Evolutionary conservation across 2,329 filamentous ascomycete species (phyloP).

Genomic region (Botryotinia convoluta): DNA sequence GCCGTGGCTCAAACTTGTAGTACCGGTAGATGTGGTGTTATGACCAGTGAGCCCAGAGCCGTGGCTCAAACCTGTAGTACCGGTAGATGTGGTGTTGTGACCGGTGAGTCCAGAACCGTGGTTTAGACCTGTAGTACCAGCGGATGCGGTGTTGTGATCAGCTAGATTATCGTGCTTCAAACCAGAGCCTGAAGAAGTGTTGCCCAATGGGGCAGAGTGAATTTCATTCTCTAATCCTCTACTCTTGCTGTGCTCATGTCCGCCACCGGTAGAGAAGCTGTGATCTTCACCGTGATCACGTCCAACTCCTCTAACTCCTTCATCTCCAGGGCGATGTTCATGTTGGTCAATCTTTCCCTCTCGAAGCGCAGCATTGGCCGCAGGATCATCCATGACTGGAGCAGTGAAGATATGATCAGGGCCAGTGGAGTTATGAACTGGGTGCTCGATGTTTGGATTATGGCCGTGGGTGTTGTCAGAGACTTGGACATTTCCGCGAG

Average conservation of each 20-base stretch:
- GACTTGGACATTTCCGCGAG: constrained; percentile 15
- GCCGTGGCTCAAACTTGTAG: neutral
- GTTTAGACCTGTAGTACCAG: neutral
- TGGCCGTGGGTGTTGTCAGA: neutral
- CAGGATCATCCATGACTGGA: constrained; percentile 14
- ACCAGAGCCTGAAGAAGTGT: constrained; percentile 9
- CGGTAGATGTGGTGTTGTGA: neutral
- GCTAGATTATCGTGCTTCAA: neutral
- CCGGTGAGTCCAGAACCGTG: neutral
- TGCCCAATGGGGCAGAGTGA: constrained; percentile 4
- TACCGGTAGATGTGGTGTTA: neutral
- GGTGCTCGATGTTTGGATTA: neutral
- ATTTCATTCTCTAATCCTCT: constrained; percentile 1
- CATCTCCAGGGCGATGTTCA: constrained; percentile 2
- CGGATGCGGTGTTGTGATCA: neutral
- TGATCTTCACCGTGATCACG: neutral
- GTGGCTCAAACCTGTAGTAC: neutral
- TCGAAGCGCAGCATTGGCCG: neutral
- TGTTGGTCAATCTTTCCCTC: constrained; percentile 6
- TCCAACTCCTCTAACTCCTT: neutral
- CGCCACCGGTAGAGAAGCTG: neutral
- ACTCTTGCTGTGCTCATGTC: constrained; percentile 8
- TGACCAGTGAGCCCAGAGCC: neutral
- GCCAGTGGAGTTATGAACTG: constrained; percentile 5
- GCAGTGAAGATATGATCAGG: constrained; percentile 15